Percentiles rank a stretch among this genome's conserved stretches.
These are phyloP conservation scores for Fusarium udum DNA, from an alignment of 2,329 filamentous ascomycete genomes.

Conservation along the genomic window DNA sequence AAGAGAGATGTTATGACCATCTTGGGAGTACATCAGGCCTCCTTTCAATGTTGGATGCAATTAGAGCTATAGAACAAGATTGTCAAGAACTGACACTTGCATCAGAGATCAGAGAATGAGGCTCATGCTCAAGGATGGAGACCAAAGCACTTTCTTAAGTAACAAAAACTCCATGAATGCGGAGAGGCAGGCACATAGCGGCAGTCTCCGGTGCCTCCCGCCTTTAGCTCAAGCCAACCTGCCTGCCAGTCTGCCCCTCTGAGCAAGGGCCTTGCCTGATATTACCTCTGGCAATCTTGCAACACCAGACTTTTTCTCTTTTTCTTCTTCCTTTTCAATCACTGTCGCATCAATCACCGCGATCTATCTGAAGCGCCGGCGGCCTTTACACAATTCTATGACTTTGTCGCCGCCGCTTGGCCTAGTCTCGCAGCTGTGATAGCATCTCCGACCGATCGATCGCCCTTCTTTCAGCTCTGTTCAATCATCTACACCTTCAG, in stretches of 20 bases:
- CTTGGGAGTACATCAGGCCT: not conserved
- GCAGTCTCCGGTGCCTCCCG: constrained; percentile 13
- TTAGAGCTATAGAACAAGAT: not conserved
- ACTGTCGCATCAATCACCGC: not conserved
- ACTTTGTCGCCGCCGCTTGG: not conserved
- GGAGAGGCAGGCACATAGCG: not conserved
- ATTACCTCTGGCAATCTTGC: too few species aligned
- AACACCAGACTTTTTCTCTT: not conserved
- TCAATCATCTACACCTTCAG: not conserved
- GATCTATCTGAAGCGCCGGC: not conserved
- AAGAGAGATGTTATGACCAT: fast-evolving
- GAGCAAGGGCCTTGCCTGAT: not conserved
- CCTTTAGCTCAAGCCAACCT: constrained; percentile 4
- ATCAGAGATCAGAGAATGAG: not conserved
- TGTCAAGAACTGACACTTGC: not conserved
- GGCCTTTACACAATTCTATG: not conserved
- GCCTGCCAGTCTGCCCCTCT: not conserved
- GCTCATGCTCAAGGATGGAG: not conserved
- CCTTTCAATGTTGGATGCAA: not conserved
- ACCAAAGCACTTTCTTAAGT: not conserved
- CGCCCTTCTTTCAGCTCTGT: not conserved
- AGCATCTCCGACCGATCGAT: not conserved
- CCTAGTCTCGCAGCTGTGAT: not conserved
- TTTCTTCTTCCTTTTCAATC: not conserved
- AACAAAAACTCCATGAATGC: not conserved